Base-by-base conservation (phyloP, 164 flowering plant species). In the Vitis vinifera region DNA sequence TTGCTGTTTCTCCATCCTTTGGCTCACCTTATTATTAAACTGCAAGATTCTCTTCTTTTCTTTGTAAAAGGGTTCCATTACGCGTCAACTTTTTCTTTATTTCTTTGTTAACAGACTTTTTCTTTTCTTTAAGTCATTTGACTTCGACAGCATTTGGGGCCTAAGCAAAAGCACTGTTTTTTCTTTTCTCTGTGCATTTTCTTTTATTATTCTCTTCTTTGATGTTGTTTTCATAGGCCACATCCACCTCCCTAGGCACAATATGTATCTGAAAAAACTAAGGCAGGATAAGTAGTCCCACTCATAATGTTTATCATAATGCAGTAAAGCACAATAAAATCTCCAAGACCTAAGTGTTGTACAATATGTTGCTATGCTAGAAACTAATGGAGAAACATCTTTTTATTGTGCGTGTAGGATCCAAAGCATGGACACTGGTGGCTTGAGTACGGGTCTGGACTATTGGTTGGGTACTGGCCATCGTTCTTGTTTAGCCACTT, bases 361-460 rank as follows among this genome's bases (percentile, higher is more conserved):
- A 37, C 44, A 37, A 3, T 37, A 6, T 37, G 44, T 37, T 37
- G 44, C 2, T 37, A 37, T 37, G 44, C 44, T 37, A 37, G 44
- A 37, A 37, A 37, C 44, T 37, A 37, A 19, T 37, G 30, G 37
- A n/a, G n/a, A 29, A 15, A 4, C n/a, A 11, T 44, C 4, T 44
- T 15, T 16, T 63, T 3, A 13, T 23, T 63, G 62, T 31, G 13
- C 27, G 2, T 72, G 17, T 56, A 94, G 98, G 98, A 94, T 70
- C 98, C 98, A 9, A 94, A 91, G 70, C 95, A 81, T 69, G 98
- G 97, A 53, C 81, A 94, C 44, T 94, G 98, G 98, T 94, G 98
- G 98, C 88, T 94, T 1, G 81, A 91, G 72, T 86, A 82, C 13
- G 98, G 97, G 10, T 66, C 86, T 0, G 94, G 95, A 1, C 59